Evolutionary conservation across 768 basidiomycete species (phyloP).

Genomic region (Phylloporus sp.): DNA sequence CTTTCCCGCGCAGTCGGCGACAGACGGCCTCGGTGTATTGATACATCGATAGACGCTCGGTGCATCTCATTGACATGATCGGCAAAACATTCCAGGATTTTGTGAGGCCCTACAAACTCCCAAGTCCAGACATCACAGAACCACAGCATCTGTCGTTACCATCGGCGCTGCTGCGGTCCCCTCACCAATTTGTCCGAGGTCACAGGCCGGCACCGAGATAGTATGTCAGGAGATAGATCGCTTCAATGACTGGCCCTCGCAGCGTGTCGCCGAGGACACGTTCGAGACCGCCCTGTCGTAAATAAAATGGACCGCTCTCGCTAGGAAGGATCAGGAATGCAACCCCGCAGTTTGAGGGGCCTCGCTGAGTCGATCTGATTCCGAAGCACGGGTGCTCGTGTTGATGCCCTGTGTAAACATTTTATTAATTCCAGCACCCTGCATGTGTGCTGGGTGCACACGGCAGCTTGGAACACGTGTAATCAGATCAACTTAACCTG

Average conservation of each 20-base stretch:
- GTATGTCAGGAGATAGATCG: conserved; percentile 2
- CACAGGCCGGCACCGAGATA: conserved; percentile 26
- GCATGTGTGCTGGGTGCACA: conserved; percentile 10
- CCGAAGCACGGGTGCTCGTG: conserved; percentile 10
- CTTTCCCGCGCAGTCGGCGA: conserved; percentile 21
- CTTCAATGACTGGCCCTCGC: not conserved
- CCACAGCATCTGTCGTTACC: conserved; percentile 10
- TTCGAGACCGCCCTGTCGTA: conserved; percentile 17
- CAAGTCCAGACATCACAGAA: conserved; percentile 11
- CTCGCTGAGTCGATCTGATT: conserved; percentile 24
- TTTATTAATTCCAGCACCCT: conserved; percentile 18
- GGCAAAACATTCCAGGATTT: conserved; percentile 6
- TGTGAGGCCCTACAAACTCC: conserved; percentile 1
- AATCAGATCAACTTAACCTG: conserved; percentile 13
- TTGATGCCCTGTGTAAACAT: conserved; percentile 9
- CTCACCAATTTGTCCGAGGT: conserved; percentile 7
- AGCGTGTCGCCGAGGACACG: conserved; percentile 8
- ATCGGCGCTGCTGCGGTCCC: conserved; percentile 17
- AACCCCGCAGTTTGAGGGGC: conserved; percentile 31
- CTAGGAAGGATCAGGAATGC: conserved; percentile 9
- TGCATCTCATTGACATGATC: conserved; percentile 9
- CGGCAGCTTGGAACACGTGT: conserved; percentile 21
- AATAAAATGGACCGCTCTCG: conserved; percentile 11
- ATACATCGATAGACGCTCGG: conserved; percentile 13
- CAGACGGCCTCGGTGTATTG: conserved; percentile 12